Conservation (phyloP, 306 rosid species). For the Lathyrus aphaca region DNA sequence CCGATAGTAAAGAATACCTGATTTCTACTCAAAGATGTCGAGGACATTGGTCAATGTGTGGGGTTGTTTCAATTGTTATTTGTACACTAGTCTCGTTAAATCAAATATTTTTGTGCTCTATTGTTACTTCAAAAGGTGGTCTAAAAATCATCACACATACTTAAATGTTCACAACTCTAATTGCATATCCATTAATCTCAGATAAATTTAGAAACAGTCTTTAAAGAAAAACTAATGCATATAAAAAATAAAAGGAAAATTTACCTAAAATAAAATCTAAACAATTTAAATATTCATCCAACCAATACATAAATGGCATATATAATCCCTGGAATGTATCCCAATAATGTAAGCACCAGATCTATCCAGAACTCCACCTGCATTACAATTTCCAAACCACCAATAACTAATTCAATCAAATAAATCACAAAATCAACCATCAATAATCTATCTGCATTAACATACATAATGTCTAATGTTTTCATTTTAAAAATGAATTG, state of each 20-base stretch:
- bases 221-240: background rate
- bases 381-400: slow-evolving; percentile 29
- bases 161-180: too few species aligned
- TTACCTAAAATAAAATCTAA: background rate
- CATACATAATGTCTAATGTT: too few species aligned
- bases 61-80: too few species aligned
- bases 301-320: slow-evolving; percentile 70
- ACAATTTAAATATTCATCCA: slow-evolving; percentile 32
- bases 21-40: too few species aligned
- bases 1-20: too few species aligned
- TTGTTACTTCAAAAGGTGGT: too few species aligned
- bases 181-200: background rate
- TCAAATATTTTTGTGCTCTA: too few species aligned
- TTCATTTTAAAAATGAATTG: background rate
- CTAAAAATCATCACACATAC: too few species aligned
- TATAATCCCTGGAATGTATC: slow-evolving; percentile 74
- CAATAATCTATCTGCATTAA: background rate
- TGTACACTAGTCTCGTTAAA: too few species aligned
- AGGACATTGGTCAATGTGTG: too few species aligned
- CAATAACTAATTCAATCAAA: background rate
- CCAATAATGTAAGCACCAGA: slow-evolving; percentile 60
- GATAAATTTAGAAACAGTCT: background rate
- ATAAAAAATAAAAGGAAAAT: background rate
- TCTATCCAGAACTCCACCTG: slow-evolving; percentile 75
- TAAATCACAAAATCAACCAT: background rate